Evolutionary conservation across 2,329 filamentous ascomycete genomes (phyloP).

Genomic region (Mariannaea sp.): DNA sequence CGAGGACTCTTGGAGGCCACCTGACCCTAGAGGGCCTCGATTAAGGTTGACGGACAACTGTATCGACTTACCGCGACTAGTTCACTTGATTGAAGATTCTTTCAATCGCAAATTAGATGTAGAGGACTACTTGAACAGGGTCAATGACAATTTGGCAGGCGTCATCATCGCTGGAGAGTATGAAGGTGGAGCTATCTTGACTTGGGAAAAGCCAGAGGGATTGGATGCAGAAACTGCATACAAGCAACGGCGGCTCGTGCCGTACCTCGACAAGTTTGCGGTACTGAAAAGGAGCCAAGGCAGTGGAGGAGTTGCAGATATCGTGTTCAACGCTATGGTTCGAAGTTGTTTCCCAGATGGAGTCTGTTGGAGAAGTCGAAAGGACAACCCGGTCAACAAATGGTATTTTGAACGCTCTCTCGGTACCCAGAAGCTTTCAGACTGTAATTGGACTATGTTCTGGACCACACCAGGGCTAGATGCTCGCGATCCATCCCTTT

Average conservation of each 20-base stretch:
- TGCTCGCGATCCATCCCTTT: constrained; percentile 58
- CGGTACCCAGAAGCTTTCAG: constrained; percentile 80
- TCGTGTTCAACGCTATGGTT: constrained; percentile 96
- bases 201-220: constrained; percentile 81
- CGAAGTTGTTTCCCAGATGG: constrained; percentile 84
- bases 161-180: constrained; percentile 96
- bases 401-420: constrained; percentile 96
- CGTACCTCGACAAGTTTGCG: constrained; percentile 97
- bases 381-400: constrained; percentile 95
- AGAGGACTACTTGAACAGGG: constrained; percentile 78
- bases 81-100: constrained; percentile 90
- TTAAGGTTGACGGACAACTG: constrained; percentile 77
- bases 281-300: constrained; percentile 89
- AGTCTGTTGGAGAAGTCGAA: constrained; percentile 89
- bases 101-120: constrained; percentile 86
- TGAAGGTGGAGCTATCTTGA: constrained; percentile 91
- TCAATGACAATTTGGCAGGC: constrained; percentile 81
- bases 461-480: constrained; percentile 81
- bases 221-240: constrained; percentile 59
- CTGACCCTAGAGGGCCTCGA: constrained; percentile 60
- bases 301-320: constrained; percentile 88
- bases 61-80: constrained; percentile 81
- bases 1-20: constrained; percentile 69
- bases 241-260: constrained; percentile 70
- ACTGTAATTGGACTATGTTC: constrained; percentile 97